phyloP scores from a whole-genome alignment of 805 yeast genomes.

The Saturnispora hagleri region DNA sequence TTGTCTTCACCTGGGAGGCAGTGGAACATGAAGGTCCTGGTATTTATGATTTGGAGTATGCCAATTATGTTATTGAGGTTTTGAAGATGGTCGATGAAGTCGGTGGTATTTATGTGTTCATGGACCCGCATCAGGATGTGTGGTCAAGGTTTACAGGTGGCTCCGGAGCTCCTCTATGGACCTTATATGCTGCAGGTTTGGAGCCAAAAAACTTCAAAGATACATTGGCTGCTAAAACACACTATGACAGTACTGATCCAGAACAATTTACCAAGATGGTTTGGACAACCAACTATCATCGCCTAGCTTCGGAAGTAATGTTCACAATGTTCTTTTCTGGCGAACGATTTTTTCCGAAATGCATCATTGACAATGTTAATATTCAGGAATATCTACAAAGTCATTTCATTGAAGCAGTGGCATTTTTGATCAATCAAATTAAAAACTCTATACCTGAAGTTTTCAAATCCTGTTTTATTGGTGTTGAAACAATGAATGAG shows the following conservation, averaged over 20 bases:
- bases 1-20: slow-evolving; percentile 85
- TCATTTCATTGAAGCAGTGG: slow-evolving; percentile 49
- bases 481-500: slow-evolving; percentile 79
- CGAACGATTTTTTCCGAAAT: slow-evolving; percentile 62
- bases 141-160: slow-evolving; percentile 91
- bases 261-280: slow-evolving; percentile 67
- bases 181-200: slow-evolving; percentile 79
- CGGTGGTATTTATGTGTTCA: slow-evolving; percentile 69
- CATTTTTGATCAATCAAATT: slow-evolving; percentile 35
- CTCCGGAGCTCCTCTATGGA: slow-evolving; percentile 92
- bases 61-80: slow-evolving; percentile 58
- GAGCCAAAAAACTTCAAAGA: slow-evolving; percentile 62
- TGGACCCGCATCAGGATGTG: slow-evolving; percentile 91
- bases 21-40: slow-evolving; percentile 86
- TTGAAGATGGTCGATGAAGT: slow-evolving; percentile 45
- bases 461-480: slow-evolving; percentile 46
- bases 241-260: slow-evolving; percentile 44
- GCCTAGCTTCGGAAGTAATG: slow-evolving; percentile 72
- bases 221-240: slow-evolving; percentile 76
- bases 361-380: slow-evolving; percentile 58
- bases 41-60: slow-evolving; percentile 64
- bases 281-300: slow-evolving; percentile 82
- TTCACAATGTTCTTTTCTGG: slow-evolving; percentile 84
- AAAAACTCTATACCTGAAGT: slow-evolving; percentile 35
- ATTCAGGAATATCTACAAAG: slow-evolving; percentile 71